Conservation (phyloP, 768 basidiomycete species). For the Pleurotus salmoneostramineus region DNA sequence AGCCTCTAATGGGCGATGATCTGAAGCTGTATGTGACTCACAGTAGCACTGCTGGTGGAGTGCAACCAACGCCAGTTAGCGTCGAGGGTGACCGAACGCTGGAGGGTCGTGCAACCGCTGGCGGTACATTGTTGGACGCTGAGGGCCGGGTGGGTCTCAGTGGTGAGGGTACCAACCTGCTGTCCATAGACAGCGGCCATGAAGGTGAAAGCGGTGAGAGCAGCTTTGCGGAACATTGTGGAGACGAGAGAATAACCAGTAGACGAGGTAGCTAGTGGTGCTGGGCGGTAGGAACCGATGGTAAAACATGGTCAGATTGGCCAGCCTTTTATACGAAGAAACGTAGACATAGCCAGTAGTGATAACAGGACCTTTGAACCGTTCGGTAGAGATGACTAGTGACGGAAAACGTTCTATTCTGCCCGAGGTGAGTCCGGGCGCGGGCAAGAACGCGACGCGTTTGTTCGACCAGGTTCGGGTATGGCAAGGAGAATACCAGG, state of each 20-base stretch:
- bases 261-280: background rate
- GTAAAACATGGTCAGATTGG: background rate
- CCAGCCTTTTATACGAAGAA: background rate
- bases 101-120: slow-evolving; percentile 31
- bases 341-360: background rate
- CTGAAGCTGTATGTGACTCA: background rate
- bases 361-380: background rate
- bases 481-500: background rate
- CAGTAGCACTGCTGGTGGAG: slow-evolving; percentile 18
- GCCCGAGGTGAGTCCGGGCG: background rate
- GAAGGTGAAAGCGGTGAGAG: slow-evolving; percentile 29
- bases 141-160: slow-evolving; percentile 48
- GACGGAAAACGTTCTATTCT: background rate
- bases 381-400: background rate
- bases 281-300: slow-evolving; percentile 4
- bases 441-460: background rate
- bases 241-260: background rate
- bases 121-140: slow-evolving; percentile 40
- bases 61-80: slow-evolving; percentile 54
- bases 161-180: slow-evolving; percentile 42
- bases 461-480: background rate
- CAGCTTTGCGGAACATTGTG: slow-evolving; percentile 29
- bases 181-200: slow-evolving; percentile 38
- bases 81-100: slow-evolving; percentile 40
- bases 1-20: no score